These are phyloP conservation scores for Talaromyces atroroseus DNA, from an alignment of 2,329 filamentous ascomycete genomes.

Conservation along the genomic window DNA sequence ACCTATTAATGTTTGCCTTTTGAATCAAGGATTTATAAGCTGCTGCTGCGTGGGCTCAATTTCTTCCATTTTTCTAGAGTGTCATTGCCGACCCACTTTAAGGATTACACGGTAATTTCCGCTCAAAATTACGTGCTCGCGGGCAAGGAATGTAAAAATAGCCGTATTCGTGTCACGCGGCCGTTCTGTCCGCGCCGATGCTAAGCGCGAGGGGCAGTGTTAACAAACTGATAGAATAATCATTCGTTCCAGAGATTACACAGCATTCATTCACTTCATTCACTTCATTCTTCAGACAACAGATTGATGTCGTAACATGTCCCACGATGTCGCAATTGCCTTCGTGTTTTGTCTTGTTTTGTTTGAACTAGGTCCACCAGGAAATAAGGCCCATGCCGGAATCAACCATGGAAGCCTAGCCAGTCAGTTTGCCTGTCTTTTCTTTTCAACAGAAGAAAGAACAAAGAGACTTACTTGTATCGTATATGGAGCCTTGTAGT, in stretches of 20 bases:
- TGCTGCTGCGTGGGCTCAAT: neutral
- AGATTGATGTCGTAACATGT: neutral
- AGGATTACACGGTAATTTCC: neutral
- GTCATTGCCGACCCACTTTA: neutral
- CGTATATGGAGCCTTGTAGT: slow-evolving; percentile 54
- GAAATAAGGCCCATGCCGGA: slow-evolving; percentile 40
- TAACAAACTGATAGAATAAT: too few relatives aligned
- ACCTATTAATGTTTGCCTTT: neutral
- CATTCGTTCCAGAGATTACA: neutral
- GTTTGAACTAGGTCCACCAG: slow-evolving; percentile 33
- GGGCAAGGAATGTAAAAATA: neutral
- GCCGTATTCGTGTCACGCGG: neutral
- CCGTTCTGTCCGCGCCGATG: neutral
- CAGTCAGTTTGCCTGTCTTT: neutral
- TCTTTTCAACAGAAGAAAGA: neutral
- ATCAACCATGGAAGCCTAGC: slow-evolving; percentile 44
- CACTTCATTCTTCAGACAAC: neutral
- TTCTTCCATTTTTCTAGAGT: neutral
- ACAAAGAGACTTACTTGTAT: slow-evolving; percentile 34
- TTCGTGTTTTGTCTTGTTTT: slow-evolving; percentile 17
- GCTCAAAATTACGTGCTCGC: neutral
- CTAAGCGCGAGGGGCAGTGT: neutral
- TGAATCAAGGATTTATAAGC: neutral
- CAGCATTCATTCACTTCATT: too few relatives aligned
- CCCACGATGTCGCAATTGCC: neutral